A percentile compares a stretch with the other conserved stretches of the same genome.
Conservation (phyloP, 495 filamentous ascomycete genomes). For the Trichocladium antarcticum region DNA sequence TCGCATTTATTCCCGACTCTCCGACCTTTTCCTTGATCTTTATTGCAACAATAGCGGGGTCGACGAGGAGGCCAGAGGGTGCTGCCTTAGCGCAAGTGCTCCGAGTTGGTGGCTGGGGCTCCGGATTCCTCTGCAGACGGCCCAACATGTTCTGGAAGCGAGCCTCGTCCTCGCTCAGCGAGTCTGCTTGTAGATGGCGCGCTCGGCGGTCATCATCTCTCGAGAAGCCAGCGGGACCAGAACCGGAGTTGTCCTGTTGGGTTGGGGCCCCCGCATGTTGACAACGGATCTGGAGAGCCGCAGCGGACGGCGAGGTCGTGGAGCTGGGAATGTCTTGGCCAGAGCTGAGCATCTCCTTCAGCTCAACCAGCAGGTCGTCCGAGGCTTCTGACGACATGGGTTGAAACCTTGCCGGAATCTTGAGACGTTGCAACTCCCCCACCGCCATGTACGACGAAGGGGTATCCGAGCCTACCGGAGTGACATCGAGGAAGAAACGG, state of each 20-base stretch:
- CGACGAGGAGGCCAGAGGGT: not conserved
- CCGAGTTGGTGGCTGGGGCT: not conserved
- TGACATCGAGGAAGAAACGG: slow-evolving; percentile 20
- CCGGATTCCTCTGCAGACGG: slow-evolving; percentile 12
- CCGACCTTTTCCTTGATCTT: slow-evolving; percentile 11
- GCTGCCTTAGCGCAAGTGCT: not conserved
- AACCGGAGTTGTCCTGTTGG: not conserved
- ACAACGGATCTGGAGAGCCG: not conserved
- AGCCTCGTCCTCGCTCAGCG: slow-evolving; percentile 1
- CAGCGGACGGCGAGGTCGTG: not conserved
- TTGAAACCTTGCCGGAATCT: not conserved
- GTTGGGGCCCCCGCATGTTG: not conserved
- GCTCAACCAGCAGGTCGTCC: slow-evolving; percentile 1
- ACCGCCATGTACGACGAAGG: not conserved
- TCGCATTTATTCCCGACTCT: not conserved
- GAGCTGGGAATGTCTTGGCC: not conserved
- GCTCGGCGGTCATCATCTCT: not conserved
- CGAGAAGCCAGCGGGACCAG: not conserved
- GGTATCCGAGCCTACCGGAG: not conserved
- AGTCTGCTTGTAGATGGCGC: too few relatives aligned
- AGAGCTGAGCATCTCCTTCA: not conserved
- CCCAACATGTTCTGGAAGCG: slow-evolving; percentile 18
- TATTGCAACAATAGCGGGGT: slow-evolving; percentile 17
- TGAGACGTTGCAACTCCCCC: slow-evolving; percentile 11
- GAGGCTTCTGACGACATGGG: slow-evolving; percentile 1